Evolutionary conservation across 805 yeast species (phyloP).

Genomic region (Ogataea trehaloabstinens): DNA sequence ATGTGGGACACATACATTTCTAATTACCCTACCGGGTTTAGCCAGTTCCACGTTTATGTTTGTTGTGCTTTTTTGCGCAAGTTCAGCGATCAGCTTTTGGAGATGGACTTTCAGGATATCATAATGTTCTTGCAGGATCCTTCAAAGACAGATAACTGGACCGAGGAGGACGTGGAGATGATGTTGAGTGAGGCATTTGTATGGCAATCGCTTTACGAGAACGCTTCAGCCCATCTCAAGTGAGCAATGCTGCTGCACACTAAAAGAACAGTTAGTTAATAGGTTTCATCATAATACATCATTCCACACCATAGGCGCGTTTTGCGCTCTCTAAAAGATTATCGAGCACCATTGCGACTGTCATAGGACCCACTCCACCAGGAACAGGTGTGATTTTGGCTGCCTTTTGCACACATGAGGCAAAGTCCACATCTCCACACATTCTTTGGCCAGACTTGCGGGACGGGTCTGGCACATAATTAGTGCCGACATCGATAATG

Average conservation of each 20-base stretch:
- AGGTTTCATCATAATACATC: too few relatives aligned
- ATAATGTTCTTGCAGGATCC: constrained; percentile 88
- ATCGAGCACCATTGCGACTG: constrained; percentile 90
- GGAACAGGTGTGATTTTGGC: constrained; percentile 91
- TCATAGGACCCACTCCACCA: constrained; percentile 99
- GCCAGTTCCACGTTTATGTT: constrained; percentile 91
- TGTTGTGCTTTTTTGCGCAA: constrained; percentile 94
- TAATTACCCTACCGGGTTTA: constrained; percentile 75
- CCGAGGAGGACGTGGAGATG: constrained; percentile 85
- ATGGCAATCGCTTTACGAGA: constrained; percentile 91
- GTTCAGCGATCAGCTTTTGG: constrained; percentile 74
- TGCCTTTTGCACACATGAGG: constrained; percentile 59
- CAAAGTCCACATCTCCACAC: constrained; percentile 95
- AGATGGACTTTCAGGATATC: constrained; percentile 92
- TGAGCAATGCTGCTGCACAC: constrained; percentile 6
- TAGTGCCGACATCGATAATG: constrained; percentile 94
- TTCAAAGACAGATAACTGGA: constrained; percentile 78
- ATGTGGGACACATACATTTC: constrained; percentile 97
- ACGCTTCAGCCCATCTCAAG: constrained; percentile 83
- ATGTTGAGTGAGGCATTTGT: constrained; percentile 92
- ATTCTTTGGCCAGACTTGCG: constrained; percentile 76
- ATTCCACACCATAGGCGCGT: constrained; percentile 15
- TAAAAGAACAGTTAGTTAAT: too few relatives aligned
- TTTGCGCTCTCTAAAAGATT: constrained; percentile 80
- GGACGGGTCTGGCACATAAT: constrained; percentile 73